phyloP scores from a whole-genome alignment of 1,139 yeast genomes.

The Williopsis jadinii region DNA sequence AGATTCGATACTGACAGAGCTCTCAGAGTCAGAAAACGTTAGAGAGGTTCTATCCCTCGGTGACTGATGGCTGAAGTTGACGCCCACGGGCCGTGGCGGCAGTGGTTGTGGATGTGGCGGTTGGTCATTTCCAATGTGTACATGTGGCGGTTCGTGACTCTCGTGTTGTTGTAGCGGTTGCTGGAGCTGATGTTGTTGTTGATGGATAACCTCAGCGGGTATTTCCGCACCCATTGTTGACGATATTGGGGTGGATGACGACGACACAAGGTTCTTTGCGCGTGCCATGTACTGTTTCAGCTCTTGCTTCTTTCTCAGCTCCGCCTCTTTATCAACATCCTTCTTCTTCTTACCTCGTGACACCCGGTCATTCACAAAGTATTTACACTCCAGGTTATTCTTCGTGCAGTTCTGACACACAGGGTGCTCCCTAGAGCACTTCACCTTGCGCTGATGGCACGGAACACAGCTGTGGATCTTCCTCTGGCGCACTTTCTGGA shows the following conservation, averaged over 20 bases:
- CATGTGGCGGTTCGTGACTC: neutral
- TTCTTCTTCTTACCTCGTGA: slow-evolving; percentile 35
- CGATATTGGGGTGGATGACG: neutral
- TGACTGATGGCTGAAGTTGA: neutral
- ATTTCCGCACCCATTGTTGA: neutral
- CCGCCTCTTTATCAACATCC: slow-evolving; percentile 18
- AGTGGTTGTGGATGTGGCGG: neutral
- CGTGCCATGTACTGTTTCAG: slow-evolving; percentile 19
- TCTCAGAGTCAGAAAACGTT: slow-evolving; percentile 21
- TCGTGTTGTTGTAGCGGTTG: neutral
- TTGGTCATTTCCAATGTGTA: neutral
- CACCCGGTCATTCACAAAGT: slow-evolving; percentile 48
- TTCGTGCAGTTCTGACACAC: slow-evolving; percentile 41
- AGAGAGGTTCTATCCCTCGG: slow-evolving; percentile 14
- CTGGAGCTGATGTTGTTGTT: neutral
- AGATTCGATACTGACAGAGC: slow-evolving; percentile 19
- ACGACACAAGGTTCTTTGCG: slow-evolving; percentile 14
- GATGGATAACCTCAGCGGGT: too few relatives aligned
- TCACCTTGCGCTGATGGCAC: slow-evolving; percentile 56
- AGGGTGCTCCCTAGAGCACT: slow-evolving; percentile 42
- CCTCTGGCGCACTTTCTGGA: slow-evolving; percentile 53
- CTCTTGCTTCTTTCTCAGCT: slow-evolving; percentile 18
- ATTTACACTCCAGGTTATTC: slow-evolving; percentile 36
- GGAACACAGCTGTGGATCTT: slow-evolving; percentile 51
- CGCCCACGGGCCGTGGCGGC: too few relatives aligned